These are phyloP conservation scores for Malus sylvestris DNA, from an alignment of 306 rosid genomes.

Conservation along the genomic window DNA sequence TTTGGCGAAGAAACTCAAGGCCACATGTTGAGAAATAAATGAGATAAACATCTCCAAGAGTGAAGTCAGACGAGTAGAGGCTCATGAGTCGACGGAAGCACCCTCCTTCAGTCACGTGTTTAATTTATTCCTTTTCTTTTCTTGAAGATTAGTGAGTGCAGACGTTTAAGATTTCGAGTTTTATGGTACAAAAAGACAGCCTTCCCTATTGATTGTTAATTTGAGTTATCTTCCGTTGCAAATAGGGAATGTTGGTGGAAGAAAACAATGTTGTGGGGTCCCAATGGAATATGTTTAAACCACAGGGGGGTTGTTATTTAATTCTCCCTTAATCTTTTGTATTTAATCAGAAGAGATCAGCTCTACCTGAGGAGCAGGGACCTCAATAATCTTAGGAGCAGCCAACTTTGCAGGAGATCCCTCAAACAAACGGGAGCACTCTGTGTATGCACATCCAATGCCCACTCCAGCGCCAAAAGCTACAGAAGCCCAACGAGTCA, in stretches of 20 bases:
- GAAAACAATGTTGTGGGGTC: not conserved
- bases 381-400: slow-evolving; percentile 19
- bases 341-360: not conserved
- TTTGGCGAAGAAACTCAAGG: not conserved
- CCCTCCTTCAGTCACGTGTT: not conserved
- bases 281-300: not conserved
- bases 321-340: not conserved
- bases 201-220: not conserved
- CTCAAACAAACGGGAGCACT: slow-evolving; percentile 56
- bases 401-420: slow-evolving; percentile 46
- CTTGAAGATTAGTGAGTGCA: not conserved
- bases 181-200: not conserved
- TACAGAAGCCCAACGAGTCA: slow-evolving; percentile 80
- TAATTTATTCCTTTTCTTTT: not conserved
- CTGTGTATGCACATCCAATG: slow-evolving; percentile 76
- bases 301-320: not conserved
- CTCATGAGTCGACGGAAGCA: not conserved
- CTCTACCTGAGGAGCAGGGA: slow-evolving; percentile 35
- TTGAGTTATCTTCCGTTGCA: not conserved
- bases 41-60: not conserved
- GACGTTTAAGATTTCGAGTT: not conserved
- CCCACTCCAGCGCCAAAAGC: slow-evolving; percentile 91
- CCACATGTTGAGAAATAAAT: not conserved
- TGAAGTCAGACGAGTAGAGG: not conserved
- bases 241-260: not conserved